Base-by-base conservation (phyloP, 73 alveolate genomes). In the Diophrys sp. region DNA sequence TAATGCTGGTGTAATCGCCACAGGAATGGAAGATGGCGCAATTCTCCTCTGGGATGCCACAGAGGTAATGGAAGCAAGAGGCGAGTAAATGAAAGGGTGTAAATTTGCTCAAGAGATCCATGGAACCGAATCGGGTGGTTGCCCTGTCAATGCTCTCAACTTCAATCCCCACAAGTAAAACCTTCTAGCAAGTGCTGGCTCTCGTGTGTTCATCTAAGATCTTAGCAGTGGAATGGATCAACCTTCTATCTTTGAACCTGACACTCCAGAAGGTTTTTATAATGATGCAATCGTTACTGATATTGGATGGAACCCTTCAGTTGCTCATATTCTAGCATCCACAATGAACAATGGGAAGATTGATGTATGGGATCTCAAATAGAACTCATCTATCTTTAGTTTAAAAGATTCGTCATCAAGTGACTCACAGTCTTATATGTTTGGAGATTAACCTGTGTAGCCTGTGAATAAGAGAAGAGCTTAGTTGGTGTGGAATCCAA, bases 321-420 rank as follows among this genome's bases (percentile, higher is more conserved):
- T 94, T 31, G 90, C 90, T 67, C 93, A 91, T 84, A 92, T 94
- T 67, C 88, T 94, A 23, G 98, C 98, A 1, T 90, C 97, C 23
- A 97, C 97, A 23, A 76, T 90, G 25, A 80, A 86, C 71, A 87
- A 91, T 83, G 96, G 98, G 0, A 74, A 75, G 57, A 87, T 94
- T 0, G 95, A 70, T 31, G 98, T 94, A 11, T 94, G 96, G 96
- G 97, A 94, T 83, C 87, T 94, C 70, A 94, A 90, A 82, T 77
- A 73, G 53, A 86, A 84, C 71, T 81, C 89, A 56, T 78, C 96
- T 18, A 88, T 89, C 67, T 94, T 94, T 84, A 79, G 72, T 31
- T 78, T 92, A 31, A 86, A 81, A 14, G 93, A 86, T 69, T 88
- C 89, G 25, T 56, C 89, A 29, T 24, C 75, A 54, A 23, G 34